Base-by-base conservation (phyloP, 257 asterid species). In the Rhazya stricta region DNA sequence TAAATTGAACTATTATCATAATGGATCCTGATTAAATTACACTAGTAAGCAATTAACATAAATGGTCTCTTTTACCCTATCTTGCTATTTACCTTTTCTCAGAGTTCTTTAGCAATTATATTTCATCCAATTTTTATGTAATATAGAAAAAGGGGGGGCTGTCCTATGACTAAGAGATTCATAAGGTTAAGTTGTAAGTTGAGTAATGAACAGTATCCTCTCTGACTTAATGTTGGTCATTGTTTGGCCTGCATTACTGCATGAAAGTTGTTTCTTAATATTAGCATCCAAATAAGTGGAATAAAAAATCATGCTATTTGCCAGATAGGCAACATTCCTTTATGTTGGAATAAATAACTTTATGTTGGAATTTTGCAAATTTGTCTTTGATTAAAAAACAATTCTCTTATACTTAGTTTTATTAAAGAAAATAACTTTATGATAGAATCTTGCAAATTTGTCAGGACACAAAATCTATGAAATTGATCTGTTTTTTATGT, bases 161-260 rank as follows among this genome's bases (percentile, higher is more conserved):
- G 41, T 50, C 36, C 73, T 54, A 62, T 78, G 45, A 74, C 61
- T 37, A 45, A n/a, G 46, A 82, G 43, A 63, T 29, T 61, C 60
- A 29, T 16, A 71, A 73, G 62, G 53, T 72, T 25, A 51, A 91
- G 97, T 97, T 83, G 97, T 79, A 63, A 94, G 54, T 79, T 94
- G 93, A 61, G 84, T 88, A 76, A 91, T 88, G 83, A 94, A 89
- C 72, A 97, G 77, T 76, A 94, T 86, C 82, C 98, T 97, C 69
- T 94, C 97, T 56, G 98, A 94, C 80, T 85, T 87, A 54, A 69
- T 71, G 79, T 94, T 91, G 30, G 97, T 89, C 57, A 96, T 91
- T 80, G 92, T 96, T 83, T 88, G 89, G 81, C 85, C 88, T 19
- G 96, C 97, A 63, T 88, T 89, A 77, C 98, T 94, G 95, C 72